phyloP scores from a whole-genome alignment of 305 asterid species.

The Fraxinus velutina region DNA sequence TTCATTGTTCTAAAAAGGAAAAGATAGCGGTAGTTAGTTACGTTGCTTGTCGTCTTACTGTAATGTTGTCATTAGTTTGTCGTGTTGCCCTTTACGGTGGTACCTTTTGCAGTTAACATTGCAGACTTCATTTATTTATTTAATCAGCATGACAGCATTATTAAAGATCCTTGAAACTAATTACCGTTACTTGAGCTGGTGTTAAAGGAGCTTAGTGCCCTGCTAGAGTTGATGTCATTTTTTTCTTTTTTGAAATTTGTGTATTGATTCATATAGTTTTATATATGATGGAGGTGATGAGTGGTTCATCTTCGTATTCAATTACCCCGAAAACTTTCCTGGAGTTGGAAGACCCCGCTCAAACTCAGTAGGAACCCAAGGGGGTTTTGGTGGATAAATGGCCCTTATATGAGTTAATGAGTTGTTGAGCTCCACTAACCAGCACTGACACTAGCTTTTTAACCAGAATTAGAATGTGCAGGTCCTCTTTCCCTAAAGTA shows the following conservation, averaged over 20 bases:
- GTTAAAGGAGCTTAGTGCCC: background rate
- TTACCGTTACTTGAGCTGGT: background rate
- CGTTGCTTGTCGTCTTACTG: slow-evolving; percentile 15
- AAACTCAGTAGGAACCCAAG: background rate
- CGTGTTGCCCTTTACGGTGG: background rate
- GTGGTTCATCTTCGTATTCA: background rate
- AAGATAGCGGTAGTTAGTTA: slow-evolving; percentile 10
- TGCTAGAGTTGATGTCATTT: background rate
- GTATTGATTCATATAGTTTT: background rate
- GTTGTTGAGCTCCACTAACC: background rate
- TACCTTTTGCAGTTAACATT: background rate
- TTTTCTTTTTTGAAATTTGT: background rate
- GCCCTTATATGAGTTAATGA: background rate
- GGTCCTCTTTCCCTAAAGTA: background rate
- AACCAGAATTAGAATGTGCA: background rate
- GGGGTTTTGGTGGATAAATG: background rate
- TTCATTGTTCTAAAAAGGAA: background rate
- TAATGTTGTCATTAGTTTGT: slow-evolving; percentile 7
- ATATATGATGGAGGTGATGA: background rate
- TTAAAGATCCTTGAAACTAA: background rate
- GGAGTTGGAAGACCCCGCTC: background rate
- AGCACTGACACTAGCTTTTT: background rate
- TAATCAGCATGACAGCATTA: background rate
- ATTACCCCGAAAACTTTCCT: background rate
- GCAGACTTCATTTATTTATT: background rate